A percentile compares a stretch with the other conserved stretches of the same genome.
These are phyloP conservation scores for Catenaria anguillulae DNA, from an alignment of 371 early-diverging fungal genomes.

Conservation along the genomic window DNA sequence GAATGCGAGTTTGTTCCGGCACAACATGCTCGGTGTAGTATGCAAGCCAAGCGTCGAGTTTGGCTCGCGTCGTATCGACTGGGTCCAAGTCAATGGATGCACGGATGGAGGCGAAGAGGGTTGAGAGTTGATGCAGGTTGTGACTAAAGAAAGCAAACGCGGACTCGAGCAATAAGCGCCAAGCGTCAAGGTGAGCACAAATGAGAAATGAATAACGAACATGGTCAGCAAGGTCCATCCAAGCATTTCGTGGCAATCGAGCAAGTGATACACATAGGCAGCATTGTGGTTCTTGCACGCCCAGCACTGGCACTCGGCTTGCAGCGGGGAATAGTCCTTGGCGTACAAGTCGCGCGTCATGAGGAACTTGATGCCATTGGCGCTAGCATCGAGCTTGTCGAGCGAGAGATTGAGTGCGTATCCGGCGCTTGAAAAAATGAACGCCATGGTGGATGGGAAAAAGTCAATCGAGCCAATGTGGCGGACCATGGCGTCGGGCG, in stretches of 20 bases:
- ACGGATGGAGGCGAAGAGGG: background rate
- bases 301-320: background rate
- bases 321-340: background rate
- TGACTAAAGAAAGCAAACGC: background rate
- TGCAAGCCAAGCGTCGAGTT: too few relatives aligned
- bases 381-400: background rate
- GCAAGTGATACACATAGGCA: background rate
- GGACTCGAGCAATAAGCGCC: background rate
- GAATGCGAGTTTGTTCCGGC: too few relatives aligned
- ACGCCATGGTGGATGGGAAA: background rate
- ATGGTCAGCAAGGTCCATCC: background rate
- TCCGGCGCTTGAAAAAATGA: background rate
- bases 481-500: slow-evolving; percentile 2
- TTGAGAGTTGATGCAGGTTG: background rate
- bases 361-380: background rate
- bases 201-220: background rate
- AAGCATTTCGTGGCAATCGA: slow-evolving; percentile 2
- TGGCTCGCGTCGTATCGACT: too few relatives aligned
- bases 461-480: background rate
- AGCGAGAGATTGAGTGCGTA: background rate
- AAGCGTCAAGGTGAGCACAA: background rate
- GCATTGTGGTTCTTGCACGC: background rate
- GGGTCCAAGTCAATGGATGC: background rate
- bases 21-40: too few relatives aligned
- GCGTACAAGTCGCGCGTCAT: background rate